Percentiles rank a stretch among this genome's conserved stretches.
Evolutionary conservation across 176 grass and related monocot species (phyloP).

Genomic region (Chloris gayana): DNA sequence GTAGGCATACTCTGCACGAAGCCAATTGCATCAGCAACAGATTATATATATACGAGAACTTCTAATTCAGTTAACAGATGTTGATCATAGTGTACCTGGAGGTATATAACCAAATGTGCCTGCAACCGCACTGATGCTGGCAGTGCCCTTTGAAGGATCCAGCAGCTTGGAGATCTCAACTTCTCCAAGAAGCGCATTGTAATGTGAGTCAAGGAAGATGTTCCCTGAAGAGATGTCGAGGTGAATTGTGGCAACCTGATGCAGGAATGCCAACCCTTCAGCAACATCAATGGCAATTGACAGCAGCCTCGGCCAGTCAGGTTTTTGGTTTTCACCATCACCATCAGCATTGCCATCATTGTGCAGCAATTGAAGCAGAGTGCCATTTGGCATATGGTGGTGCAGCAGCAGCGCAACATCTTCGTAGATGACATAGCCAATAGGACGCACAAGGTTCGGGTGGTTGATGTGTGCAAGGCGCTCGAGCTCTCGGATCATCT

Average conservation of each 20-base stretch:
- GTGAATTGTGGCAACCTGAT: slow-evolving; percentile 87
- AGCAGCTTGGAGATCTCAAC: slow-evolving; percentile 94
- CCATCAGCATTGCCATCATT: background rate
- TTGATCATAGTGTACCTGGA: slow-evolving; percentile 57
- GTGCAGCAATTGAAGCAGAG: slow-evolving; percentile 74
- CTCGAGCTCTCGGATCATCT: slow-evolving; percentile 91
- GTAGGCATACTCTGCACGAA: slow-evolving; percentile 92
- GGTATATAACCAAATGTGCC: slow-evolving; percentile 97
- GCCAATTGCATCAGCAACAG: slow-evolving; percentile 23
- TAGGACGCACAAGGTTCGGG: slow-evolving; percentile 72
- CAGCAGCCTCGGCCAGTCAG: slow-evolving; percentile 75
- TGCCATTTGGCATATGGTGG: slow-evolving; percentile 77
- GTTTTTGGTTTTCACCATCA: slow-evolving; percentile 28
- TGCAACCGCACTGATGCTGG: slow-evolving; percentile 89
- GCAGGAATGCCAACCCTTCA: slow-evolving; percentile 80
- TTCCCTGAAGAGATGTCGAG: slow-evolving; percentile 89
- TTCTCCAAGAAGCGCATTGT: slow-evolving; percentile 75
- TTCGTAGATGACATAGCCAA: slow-evolving; percentile 90
- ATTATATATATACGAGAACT: background rate
- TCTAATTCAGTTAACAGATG: background rate
- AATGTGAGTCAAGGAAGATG: slow-evolving; percentile 67
- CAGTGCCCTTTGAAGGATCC: slow-evolving; percentile 89
- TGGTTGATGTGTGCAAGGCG: slow-evolving; percentile 72
- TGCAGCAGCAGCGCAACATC: slow-evolving; percentile 79
- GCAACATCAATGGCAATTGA: slow-evolving; percentile 75